Percentiles rank a stretch among this genome's conserved stretches.
These are phyloP conservation scores for Kodamaea sp. DNA, from an alignment of 1,139 yeast genomes.

Conservation along the genomic window DNA sequence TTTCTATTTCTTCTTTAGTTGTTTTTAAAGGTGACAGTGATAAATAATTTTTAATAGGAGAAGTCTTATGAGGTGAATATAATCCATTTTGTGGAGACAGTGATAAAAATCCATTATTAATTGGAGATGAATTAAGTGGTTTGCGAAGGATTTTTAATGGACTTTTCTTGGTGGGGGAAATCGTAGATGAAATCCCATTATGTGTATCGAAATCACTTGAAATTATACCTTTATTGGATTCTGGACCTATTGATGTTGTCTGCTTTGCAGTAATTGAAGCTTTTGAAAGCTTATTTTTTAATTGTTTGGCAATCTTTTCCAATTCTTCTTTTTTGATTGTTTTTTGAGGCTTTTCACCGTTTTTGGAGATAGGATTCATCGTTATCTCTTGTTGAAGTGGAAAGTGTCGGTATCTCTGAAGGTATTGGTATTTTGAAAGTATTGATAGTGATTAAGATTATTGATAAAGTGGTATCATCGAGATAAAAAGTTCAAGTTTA, in stretches of 20 bases:
- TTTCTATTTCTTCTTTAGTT: constrained; percentile 14
- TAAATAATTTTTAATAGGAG: constrained; percentile 31
- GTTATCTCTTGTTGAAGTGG: too few relatives aligned
- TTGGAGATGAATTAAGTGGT: constrained; percentile 14
- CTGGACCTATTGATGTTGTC: constrained; percentile 12
- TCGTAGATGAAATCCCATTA: background rate
- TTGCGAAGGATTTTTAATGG: constrained; percentile 8
- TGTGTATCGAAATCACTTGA: background rate
- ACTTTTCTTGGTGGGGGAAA: constrained; percentile 20
- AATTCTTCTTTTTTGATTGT: constrained; percentile 45
- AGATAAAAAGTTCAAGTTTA: too few relatives aligned
- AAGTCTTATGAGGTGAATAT: constrained; percentile 39
- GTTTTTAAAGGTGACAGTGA: constrained; percentile 35
- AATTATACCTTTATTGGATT: background rate
- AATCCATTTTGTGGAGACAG: constrained; percentile 32
- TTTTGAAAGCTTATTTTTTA: constrained; percentile 41
- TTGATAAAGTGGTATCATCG: too few relatives aligned
- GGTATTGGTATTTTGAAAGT: too few relatives aligned
- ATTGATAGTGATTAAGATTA: too few relatives aligned
- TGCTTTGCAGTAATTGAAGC: constrained; percentile 48
- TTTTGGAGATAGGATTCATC: too few relatives aligned
- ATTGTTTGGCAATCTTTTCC: constrained; percentile 45
- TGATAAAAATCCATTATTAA: constrained; percentile 16
- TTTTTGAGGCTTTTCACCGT: constrained; percentile 14
- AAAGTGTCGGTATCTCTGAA: too few relatives aligned